Base-by-base conservation (phyloP, 495 filamentous ascomycete species). In the Penicillium ochrochloron region DNA sequence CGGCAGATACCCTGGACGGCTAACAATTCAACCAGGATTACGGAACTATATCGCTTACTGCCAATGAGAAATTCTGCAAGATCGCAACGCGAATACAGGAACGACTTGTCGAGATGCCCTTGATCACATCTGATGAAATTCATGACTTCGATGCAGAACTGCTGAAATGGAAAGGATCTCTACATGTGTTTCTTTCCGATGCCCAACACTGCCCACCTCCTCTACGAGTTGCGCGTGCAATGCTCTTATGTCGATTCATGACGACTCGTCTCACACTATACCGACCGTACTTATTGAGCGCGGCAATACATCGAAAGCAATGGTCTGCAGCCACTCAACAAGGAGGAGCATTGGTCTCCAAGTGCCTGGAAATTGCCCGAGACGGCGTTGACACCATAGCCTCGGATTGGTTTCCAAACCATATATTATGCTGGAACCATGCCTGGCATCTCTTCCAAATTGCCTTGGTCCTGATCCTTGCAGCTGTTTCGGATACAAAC, bases 61-160 rank as follows among this genome's bases (percentile, higher is more conserved):
- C 42, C 6, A 46, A 46, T 21, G 42, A 46, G 42, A n/a, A 46
- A 46, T 46, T 46, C 7, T 46, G 42, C 42, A 46, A 46, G 42
- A 46, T 46, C n/a, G 42, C 42, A 46, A 46, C 42, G 0, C 42
- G 42, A 21, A 46, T 46, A 7, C 42, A 46, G 8, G n/a, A 46
- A 7, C n/a, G 42, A 21, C 42, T 46, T 8, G 7, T 46, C 42
- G 42, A 46, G 42, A 46, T 21, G 42, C 42, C 42, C 10, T 46
- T 46, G n/a, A 46, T 46, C 5, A 46, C 42, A 46, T 21, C 42
- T 0, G n/a, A 46, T 21, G 42, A 46, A 7, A 46, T 46, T n/a
- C 42, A 46, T 8, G 42, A 46, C 42, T 46, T 21, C 9, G 42
- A 46, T 21, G 5, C 6, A 21, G 42, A 46, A 10, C 42, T 46